These are phyloP conservation scores for Neurospora pannonica DNA, from an alignment of 495 filamentous ascomycete genomes.

Conservation along the genomic window DNA sequence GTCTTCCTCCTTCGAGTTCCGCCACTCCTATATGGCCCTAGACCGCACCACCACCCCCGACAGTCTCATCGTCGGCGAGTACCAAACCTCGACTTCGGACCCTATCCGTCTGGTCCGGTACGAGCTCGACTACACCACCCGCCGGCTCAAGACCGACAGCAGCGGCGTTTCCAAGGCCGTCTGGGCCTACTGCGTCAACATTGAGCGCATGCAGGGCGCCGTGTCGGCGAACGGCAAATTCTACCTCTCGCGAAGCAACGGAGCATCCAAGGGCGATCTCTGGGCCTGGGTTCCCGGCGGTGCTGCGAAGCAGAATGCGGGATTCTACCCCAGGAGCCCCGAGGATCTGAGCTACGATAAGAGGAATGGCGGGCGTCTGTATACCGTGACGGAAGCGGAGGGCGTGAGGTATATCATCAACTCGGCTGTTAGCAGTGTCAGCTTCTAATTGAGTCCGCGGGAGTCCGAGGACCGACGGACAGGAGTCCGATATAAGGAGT, in stretches of 20 bases:
- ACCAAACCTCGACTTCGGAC: neutral
- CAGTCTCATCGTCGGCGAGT: conserved; percentile 9
- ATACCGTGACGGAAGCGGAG: conserved; percentile 1
- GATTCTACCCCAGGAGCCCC: neutral
- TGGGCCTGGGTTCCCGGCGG: conserved; percentile 9
- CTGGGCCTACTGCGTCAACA: conserved; percentile 10
- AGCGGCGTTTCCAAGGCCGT: conserved; percentile 1
- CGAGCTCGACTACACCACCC: conserved; percentile 3
- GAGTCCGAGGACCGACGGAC: neutral
- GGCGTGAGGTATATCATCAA: conserved; percentile 3
- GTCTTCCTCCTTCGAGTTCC: conserved; percentile 1
- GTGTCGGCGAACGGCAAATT: conserved; percentile 12
- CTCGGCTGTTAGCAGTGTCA: neutral
- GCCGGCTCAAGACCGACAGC: conserved; percentile 5
- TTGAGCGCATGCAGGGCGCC: conserved; percentile 12
- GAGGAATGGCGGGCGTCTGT: conserved; percentile 3
- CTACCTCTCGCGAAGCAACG: conserved; percentile 12
- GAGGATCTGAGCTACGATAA: conserved; percentile 9
- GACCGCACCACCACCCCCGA: conserved; percentile 5
- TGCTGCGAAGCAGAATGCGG: neutral
- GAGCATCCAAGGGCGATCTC: conserved; percentile 3
- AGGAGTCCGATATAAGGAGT: neutral
- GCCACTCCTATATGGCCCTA: conserved; percentile 7
- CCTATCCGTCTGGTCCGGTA: conserved; percentile 8
- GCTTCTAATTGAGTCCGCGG: neutral